These are phyloP conservation scores for Oryza australiensis DNA, from an alignment of 176 grass and related monocot species.

Conservation along the genomic window DNA sequence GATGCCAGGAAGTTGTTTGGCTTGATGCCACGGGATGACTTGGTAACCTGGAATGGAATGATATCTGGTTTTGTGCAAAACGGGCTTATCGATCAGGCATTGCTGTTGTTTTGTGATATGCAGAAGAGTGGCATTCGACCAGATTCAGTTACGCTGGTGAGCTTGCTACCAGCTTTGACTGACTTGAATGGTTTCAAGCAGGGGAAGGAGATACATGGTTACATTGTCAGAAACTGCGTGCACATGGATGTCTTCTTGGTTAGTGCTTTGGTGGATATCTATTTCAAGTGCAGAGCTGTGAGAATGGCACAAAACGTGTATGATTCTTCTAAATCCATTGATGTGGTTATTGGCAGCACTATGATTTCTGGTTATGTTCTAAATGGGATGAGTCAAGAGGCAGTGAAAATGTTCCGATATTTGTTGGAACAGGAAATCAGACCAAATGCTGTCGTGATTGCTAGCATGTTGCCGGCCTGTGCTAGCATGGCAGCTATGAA, in stretches of 20 bases:
- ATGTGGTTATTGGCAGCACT: conserved; percentile 79
- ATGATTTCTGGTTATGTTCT: conserved; percentile 89
- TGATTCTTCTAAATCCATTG: conserved; percentile 48
- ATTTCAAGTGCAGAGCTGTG: conserved; percentile 78
- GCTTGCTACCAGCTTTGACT: conserved; percentile 72
- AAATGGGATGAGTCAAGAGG: conserved; percentile 63
- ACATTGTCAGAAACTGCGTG: conserved; percentile 63
- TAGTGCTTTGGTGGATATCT: conserved; percentile 81
- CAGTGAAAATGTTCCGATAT: conserved; percentile 58
- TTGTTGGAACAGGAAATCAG: conserved; percentile 55
- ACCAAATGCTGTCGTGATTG: conserved; percentile 70
- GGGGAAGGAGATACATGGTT: conserved; percentile 72
- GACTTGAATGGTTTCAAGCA: conserved; percentile 54
- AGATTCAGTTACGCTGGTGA: conserved; percentile 71
- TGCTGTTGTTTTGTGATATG: conserved; percentile 65
- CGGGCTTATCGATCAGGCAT: conserved; percentile 57
- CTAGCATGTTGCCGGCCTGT: conserved; percentile 71
- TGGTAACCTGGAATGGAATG: conserved; percentile 84
- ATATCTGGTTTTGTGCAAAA: conserved; percentile 83
- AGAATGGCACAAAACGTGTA: conserved; percentile 73
- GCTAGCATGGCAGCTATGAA: conserved; percentile 56
- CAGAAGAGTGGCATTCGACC: conserved; percentile 52
- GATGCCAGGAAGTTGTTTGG: conserved; percentile 61
- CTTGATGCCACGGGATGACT: conserved; percentile 54
- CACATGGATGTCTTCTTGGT: conserved; percentile 78